Percentiles rank a stretch among this genome's conserved stretches.
Evolutionary conservation across 192 early-diverging fungal genomes (phyloP).

Genomic region (Coemansia sp.): DNA sequence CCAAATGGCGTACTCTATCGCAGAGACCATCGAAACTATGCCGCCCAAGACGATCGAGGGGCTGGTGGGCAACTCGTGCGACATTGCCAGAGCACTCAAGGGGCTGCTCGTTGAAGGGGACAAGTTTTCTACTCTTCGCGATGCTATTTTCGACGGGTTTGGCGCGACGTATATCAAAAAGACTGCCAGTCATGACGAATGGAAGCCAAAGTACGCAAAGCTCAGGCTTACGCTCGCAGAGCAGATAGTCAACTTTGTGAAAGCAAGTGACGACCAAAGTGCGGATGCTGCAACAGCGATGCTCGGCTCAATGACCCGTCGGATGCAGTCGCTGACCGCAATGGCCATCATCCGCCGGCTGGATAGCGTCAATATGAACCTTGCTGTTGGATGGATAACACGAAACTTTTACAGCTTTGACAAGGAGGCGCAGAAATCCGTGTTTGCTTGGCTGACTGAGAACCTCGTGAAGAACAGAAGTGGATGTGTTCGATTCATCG

Average conservation of each 20-base stretch:
- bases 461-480: slow-evolving; percentile 7
- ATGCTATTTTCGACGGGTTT: background rate
- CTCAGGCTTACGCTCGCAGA: background rate
- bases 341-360: slow-evolving; percentile 9
- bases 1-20: background rate
- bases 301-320: slow-evolving; percentile 1
- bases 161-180: background rate
- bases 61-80: background rate
- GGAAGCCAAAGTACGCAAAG: slow-evolving; percentile 1
- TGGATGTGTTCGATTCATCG: slow-evolving; percentile 7
- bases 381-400: slow-evolving; percentile 19
- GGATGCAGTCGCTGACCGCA: slow-evolving; percentile 6
- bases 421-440: slow-evolving; percentile 11
- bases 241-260: slow-evolving; percentile 2
- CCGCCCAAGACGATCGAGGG: slow-evolving; percentile 5
- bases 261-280: background rate
- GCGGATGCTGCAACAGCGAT: slow-evolving; percentile 6
- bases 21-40: background rate
- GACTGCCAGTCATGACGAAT: too few species aligned
- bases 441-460: slow-evolving; percentile 17
- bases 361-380: background rate
- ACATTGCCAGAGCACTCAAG: background rate
- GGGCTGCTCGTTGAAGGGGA: background rate
- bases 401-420: slow-evolving; percentile 12
- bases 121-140: background rate